Evolutionary conservation across 1,284 basidiomycete species (phyloP).

Genomic region (Boletus smithii): DNA sequence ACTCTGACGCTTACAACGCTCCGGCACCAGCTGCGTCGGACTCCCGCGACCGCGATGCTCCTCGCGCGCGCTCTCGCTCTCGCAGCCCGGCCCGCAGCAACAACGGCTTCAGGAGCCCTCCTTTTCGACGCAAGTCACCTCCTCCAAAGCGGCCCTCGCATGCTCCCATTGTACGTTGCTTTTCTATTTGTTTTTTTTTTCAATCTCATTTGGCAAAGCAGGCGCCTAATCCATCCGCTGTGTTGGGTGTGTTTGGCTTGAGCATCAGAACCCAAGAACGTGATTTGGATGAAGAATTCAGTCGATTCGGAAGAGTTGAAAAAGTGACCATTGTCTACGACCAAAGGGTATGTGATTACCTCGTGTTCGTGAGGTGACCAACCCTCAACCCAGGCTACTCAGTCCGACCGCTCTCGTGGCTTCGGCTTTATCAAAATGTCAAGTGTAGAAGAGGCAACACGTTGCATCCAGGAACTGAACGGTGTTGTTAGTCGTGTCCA

Average conservation of each 20-base stretch:
- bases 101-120: conserved; percentile 52
- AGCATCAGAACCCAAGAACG: conserved; percentile 93
- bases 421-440: conserved; percentile 98
- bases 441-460: conserved; percentile 78
- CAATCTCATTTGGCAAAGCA: conserved; percentile 46
- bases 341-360: conserved; percentile 81
- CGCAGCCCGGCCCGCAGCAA: conserved; percentile 58
- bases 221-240: conserved; percentile 82
- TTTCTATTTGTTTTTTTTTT: conserved; percentile 7
- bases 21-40: conserved; percentile 49
- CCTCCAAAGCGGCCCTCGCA: conserved; percentile 60
- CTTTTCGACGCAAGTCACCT: conserved; percentile 45
- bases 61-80: conserved; percentile 68
- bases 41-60: conserved; percentile 46
- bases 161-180: conserved; percentile 64
- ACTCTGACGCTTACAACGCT: conserved; percentile 75
- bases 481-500: conserved; percentile 67
- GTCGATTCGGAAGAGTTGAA: conserved; percentile 84
- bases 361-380: conserved; percentile 1
- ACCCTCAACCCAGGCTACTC: conserved; percentile 22
- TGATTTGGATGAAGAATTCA: conserved; percentile 93
- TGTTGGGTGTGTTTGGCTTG: conserved; percentile 94
- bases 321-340: conserved; percentile 99
- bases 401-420: conserved; percentile 95
- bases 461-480: conserved; percentile 89